Conservation (phyloP, 352 stramenopile genomes). For the Aphanomyces stellatus region DNA sequence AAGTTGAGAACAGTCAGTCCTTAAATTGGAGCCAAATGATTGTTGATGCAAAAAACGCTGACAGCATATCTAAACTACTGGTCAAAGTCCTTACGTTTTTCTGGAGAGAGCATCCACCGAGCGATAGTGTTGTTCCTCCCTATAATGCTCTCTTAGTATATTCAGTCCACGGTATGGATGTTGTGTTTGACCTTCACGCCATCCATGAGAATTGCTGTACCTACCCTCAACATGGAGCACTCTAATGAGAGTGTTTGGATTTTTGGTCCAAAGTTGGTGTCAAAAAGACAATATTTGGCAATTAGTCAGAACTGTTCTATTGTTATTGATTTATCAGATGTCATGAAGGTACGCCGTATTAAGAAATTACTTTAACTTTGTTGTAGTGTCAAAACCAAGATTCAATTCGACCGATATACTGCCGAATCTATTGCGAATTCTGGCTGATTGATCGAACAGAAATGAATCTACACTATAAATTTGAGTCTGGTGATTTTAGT, state of each 20-base stretch:
- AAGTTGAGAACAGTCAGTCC: neutral
- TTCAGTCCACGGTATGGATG: neutral
- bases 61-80: neutral
- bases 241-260: too few relatives aligned
- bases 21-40: neutral
- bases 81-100: slow-evolving; percentile 6
- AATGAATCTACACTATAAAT: slow-evolving; percentile 55
- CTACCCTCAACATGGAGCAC: too few relatives aligned
- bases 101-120: neutral
- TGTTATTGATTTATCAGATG: slow-evolving; percentile 2
- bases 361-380: neutral
- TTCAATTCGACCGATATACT: too few relatives aligned
- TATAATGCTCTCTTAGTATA: slow-evolving; percentile 6
- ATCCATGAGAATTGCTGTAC: too few relatives aligned
- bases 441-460: slow-evolving; percentile 78
- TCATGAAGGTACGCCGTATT: neutral
- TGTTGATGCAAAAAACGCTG: neutral
- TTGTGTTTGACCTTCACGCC: slow-evolving; percentile 34
- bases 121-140: neutral
- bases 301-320: neutral
- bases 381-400: too few relatives aligned
- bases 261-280: neutral
- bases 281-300: neutral
- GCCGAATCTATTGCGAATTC: slow-evolving; percentile 79
- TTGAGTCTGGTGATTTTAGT: neutral